Conservation (phyloP, 176 grass and related monocot genomes). For the Bromus sterilis region DNA sequence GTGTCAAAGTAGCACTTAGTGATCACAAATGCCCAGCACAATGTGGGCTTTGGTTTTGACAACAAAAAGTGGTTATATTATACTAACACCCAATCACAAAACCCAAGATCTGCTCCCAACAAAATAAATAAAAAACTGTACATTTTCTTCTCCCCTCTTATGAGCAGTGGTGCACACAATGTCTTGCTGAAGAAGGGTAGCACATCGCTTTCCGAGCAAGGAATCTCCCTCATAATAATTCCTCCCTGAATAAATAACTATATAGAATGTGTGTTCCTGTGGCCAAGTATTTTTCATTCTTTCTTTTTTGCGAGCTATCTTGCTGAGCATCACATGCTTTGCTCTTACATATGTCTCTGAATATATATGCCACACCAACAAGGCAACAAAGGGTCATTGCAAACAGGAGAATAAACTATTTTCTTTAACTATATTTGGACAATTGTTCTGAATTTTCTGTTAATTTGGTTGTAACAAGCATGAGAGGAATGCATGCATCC, state of each 20-base stretch:
- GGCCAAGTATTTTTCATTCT: not conserved
- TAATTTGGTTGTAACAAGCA: too few species aligned
- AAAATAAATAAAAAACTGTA: too few species aligned
- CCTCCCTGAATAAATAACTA: not conserved
- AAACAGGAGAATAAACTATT: not conserved
- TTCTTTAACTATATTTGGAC: too few species aligned
- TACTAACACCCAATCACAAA: not conserved
- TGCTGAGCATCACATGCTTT: not conserved
- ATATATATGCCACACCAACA: not conserved
- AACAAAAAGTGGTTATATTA: not conserved
- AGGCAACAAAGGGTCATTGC: not conserved
- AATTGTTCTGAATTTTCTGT: too few species aligned
- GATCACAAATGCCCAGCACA: not conserved
- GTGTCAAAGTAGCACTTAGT: not conserved
- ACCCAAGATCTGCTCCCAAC: not conserved
- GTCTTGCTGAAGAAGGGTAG: not conserved
- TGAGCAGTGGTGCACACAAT: not conserved
- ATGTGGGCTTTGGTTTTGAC: not conserved
- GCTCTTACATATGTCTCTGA: not conserved
- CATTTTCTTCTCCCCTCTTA: too few species aligned
- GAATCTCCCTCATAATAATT: not conserved
- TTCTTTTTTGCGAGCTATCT: not conserved
- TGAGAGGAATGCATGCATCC: too few species aligned
- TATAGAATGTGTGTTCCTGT: not conserved
- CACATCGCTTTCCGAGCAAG: conserved; percentile 2